Evolutionary conservation across 2,329 filamentous ascomycete genomes (phyloP), one percentile per base, ranked within the genome.

Genomic region (Ceratocystiopsis minuta): DNA sequence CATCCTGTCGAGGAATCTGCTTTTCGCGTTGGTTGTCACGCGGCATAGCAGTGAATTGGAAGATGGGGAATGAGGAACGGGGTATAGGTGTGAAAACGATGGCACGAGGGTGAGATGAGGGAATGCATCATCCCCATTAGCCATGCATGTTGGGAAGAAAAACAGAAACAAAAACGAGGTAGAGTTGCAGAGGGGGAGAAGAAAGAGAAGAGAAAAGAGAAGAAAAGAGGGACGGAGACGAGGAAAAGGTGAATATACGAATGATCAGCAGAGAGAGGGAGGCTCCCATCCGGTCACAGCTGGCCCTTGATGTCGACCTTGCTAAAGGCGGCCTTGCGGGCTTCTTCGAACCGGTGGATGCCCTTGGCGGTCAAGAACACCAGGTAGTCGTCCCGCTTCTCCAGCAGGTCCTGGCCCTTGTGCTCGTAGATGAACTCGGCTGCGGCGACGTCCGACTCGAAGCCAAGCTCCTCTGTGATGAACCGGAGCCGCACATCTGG

Each of bases 401-500:
- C 72, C 49, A 96, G 72, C 34, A 92, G 65, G 34, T 79, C 65
- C 58, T 84, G 74, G 41, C 80, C 82, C 51, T 78, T 71, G 54
- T 90, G 67, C 50, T 92, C 80, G 54, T 83, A 76, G 55, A 98
- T 75, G 60, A 96, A 98, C 57, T 90, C 81, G 47, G 81, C 81
- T 48, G 86, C 86, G 63, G 92, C 84, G 55, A 80, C 74, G 62
- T 94, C 86, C 45, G 82, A 86, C 60, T 94, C 86, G 59, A 98
- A 98, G 40, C 83, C 86, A 54, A 98, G 80, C 62, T 96, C 88
- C 61, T 95, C 85, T 45, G 87, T 93, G 54, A 98, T 73, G 64
- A 93, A 95, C 50, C 84, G 80, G 50, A 96, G 71, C 54, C 79
- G 81, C 55, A 96, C 73, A 58, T 87, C 80, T 51, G 80, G 83